phyloP scores from a whole-genome alignment of 495 filamentous ascomycete species.

The Penicillium waksmanii region DNA sequence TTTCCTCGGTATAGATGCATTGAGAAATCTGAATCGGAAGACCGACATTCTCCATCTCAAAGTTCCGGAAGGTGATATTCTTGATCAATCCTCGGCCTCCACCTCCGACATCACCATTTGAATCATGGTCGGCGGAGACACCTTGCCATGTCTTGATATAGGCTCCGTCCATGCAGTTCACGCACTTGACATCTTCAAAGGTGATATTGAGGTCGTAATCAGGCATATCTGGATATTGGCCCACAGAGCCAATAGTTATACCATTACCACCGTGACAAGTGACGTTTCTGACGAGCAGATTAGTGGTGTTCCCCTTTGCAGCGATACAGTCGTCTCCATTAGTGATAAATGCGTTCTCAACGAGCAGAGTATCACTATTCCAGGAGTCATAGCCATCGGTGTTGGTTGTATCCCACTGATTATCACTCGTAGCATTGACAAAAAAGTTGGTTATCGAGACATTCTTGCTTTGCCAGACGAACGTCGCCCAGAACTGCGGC shows the following conservation, averaged over 20 bases:
- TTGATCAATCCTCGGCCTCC: constrained; percentile 44
- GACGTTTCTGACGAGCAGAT: constrained; percentile 39
- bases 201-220: constrained; percentile 37
- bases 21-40: constrained; percentile 60
- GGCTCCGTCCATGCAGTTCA: constrained; percentile 54
- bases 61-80: constrained; percentile 56
- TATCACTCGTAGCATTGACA: constrained; percentile 42
- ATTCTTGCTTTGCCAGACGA: constrained; percentile 41
- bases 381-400: constrained; percentile 47
- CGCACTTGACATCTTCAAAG: constrained; percentile 28
- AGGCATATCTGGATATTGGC: constrained; percentile 39
- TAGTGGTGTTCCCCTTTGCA: constrained; percentile 44
- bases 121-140: constrained; percentile 20
- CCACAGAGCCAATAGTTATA: constrained; percentile 49
- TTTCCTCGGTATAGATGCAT: constrained; percentile 56
- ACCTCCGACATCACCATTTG: constrained; percentile 37
- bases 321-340: constrained; percentile 44
- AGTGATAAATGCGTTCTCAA: constrained; percentile 36
- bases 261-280: constrained; percentile 33
- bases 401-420: constrained; percentile 38
- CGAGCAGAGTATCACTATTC: constrained; percentile 34
- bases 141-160: constrained; percentile 61
- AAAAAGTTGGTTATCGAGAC: constrained; percentile 45
- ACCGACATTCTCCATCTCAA: constrained; percentile 50
- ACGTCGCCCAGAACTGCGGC: constrained; percentile 51